phyloP scores from a whole-genome alignment of 805 yeast genomes.

The Metschnikowia borealis region DNA sequence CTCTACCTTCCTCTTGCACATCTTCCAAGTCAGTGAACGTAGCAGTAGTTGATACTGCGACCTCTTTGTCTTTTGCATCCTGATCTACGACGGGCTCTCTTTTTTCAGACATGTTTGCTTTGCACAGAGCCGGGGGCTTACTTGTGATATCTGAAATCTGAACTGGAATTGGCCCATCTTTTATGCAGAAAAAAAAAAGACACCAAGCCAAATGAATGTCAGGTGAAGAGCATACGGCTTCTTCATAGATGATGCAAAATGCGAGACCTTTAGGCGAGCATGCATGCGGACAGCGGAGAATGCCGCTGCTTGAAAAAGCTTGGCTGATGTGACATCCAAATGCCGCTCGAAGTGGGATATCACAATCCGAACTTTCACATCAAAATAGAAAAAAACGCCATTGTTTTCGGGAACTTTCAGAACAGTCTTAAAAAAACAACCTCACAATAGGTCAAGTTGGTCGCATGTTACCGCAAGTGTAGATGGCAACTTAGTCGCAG shows the following conservation, averaged over 20 bases:
- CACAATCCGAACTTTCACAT: neutral
- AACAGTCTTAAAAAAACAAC: too few relatives aligned
- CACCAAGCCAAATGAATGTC: neutral
- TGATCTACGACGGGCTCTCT: neutral
- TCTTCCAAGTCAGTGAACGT: conserved; percentile 5
- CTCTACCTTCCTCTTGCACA: conserved; percentile 4
- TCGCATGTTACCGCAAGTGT: neutral
- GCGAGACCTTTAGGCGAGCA: neutral
- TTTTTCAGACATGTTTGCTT: neutral
- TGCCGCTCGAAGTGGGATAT: neutral
- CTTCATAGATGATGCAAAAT: conserved; percentile 1
- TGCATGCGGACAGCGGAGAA: neutral
- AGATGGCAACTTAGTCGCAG: neutral
- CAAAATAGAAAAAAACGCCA: neutral
- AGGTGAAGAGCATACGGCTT: neutral
- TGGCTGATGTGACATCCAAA: neutral
- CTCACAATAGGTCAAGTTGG: too few relatives aligned
- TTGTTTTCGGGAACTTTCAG: neutral
- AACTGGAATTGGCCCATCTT: neutral
- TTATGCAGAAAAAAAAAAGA: neutral
- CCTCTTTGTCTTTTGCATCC: neutral
- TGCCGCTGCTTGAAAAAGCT: conserved; percentile 1
- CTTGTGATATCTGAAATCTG: neutral
- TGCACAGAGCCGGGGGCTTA: neutral
- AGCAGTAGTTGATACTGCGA: neutral